Percentiles rank a stretch among this genome's conserved stretches.
phyloP scores from a whole-genome alignment of 768 basidiomycete species.

The Holtermanniella nyarrowii region DNA sequence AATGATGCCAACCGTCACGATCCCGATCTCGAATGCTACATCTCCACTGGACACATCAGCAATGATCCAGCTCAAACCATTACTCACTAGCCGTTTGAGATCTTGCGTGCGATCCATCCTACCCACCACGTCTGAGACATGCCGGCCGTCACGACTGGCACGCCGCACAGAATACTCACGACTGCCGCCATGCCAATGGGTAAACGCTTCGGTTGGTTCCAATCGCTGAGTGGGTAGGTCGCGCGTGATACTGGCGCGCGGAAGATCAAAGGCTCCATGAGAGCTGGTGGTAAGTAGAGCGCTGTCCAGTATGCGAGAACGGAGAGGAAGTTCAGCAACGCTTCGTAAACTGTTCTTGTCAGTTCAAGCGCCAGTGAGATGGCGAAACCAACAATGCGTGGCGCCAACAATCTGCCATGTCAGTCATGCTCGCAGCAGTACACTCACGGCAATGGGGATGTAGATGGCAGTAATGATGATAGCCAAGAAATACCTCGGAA shows the following conservation, averaged over 20 bases:
- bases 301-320: slow-evolving; percentile 35
- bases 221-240: slow-evolving; percentile 26
- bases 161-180: slow-evolving; percentile 20
- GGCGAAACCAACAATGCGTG: slow-evolving; percentile 12
- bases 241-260: slow-evolving; percentile 17
- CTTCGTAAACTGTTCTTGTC: slow-evolving; percentile 28
- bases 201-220: slow-evolving; percentile 22
- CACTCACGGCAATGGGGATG: slow-evolving; percentile 25
- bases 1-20: slow-evolving; percentile 19
- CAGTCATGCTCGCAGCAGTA: not conserved
- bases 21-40: slow-evolving; percentile 29
- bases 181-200: slow-evolving; percentile 28
- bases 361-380: not conserved
- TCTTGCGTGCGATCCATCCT: slow-evolving; percentile 31
- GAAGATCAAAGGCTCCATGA: slow-evolving; percentile 33
- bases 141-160: slow-evolving; percentile 26
- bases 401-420: slow-evolving; percentile 23
- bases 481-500: slow-evolving; percentile 35
- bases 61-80: not conserved
- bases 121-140: slow-evolving; percentile 38
- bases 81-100: slow-evolving; percentile 28
- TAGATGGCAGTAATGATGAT: slow-evolving; percentile 31
- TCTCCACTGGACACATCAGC: slow-evolving; percentile 18
- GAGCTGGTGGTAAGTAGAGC: slow-evolving; percentile 29
- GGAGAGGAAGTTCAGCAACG: slow-evolving; percentile 25